Evolutionary conservation across 441 rosid species (phyloP).

Genomic region (Isatis lusitanica): DNA sequence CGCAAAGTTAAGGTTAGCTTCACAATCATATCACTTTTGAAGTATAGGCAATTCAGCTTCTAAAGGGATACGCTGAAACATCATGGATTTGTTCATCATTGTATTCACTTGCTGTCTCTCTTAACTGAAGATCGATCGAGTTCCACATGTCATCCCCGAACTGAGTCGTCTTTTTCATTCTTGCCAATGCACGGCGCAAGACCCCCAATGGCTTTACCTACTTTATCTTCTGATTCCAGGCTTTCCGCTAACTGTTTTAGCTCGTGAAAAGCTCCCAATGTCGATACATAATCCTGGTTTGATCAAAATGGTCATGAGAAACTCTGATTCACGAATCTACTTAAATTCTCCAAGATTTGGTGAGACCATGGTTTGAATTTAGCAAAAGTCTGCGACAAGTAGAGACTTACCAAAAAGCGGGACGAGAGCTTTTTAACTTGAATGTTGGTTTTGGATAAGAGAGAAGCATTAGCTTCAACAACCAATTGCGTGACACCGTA

Average conservation of each 20-base stretch:
- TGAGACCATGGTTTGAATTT: not conserved
- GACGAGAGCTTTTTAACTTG: not conserved
- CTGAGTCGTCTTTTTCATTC: not conserved
- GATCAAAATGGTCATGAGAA: not conserved
- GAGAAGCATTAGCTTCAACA: not conserved
- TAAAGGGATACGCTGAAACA: constrained; percentile 7
- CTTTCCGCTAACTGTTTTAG: constrained; percentile 3
- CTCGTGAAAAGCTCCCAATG: constrained; percentile 16
- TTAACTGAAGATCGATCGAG: not conserved
- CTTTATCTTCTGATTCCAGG: not conserved
- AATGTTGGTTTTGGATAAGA: not conserved
- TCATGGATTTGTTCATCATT: constrained; percentile 8
- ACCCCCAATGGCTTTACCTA: constrained; percentile 9
- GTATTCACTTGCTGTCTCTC: not conserved
- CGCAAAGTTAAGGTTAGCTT: not conserved
- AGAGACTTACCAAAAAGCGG: not conserved
- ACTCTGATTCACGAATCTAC: not conserved
- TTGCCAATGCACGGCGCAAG: constrained; percentile 2
- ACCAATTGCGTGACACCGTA: constrained; percentile 1
- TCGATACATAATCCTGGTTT: constrained; percentile 3
- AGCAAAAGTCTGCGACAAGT: not conserved
- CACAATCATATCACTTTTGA: constrained; percentile 2
- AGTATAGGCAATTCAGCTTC: constrained; percentile 8
- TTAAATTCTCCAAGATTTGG: not conserved
- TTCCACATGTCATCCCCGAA: not conserved